Evolutionary conservation across 352 stramenopile genomes (phyloP).

Genomic region (Pythium periplocum): DNA sequence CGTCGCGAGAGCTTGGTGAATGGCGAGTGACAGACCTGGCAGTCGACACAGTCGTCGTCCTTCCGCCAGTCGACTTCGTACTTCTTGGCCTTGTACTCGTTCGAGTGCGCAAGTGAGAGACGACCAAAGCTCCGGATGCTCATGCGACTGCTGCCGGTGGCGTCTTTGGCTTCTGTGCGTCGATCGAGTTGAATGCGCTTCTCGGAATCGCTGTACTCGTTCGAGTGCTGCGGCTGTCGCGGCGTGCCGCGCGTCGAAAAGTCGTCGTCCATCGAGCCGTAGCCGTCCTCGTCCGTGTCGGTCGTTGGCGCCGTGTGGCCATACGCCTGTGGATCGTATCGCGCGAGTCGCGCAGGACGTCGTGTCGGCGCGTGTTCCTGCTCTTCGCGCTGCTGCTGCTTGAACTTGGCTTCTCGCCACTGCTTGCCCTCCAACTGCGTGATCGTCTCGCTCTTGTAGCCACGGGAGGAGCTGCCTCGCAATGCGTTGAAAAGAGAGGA

Average conservation of each 20-base stretch:
- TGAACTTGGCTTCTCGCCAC: conserved; percentile 1
- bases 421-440: conserved; percentile 1
- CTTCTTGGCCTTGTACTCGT: conserved; percentile 32
- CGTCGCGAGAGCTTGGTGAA: conserved; percentile 72
- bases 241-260: not conserved
- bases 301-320: not conserved
- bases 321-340: not conserved
- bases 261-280: not conserved
- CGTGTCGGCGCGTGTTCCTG: not conserved
- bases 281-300: conserved; percentile 3
- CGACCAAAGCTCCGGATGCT: conserved; percentile 1
- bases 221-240: not conserved
- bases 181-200: not conserved
- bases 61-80: conserved; percentile 69
- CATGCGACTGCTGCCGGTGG: conserved; percentile 1
- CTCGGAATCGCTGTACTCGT: not conserved
- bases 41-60: conserved; percentile 53
- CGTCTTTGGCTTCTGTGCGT: not conserved
- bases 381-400: conserved; percentile 2
- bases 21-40: conserved; percentile 61
- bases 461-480: not conserved
- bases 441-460: not conserved
- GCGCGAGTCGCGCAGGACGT: conserved; percentile 1
- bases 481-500: conserved; percentile 1
- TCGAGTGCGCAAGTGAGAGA: not conserved